Base-by-base conservation (phyloP, 2,329 filamentous ascomycete genomes). In the Fusarium coffeatum region DNA sequence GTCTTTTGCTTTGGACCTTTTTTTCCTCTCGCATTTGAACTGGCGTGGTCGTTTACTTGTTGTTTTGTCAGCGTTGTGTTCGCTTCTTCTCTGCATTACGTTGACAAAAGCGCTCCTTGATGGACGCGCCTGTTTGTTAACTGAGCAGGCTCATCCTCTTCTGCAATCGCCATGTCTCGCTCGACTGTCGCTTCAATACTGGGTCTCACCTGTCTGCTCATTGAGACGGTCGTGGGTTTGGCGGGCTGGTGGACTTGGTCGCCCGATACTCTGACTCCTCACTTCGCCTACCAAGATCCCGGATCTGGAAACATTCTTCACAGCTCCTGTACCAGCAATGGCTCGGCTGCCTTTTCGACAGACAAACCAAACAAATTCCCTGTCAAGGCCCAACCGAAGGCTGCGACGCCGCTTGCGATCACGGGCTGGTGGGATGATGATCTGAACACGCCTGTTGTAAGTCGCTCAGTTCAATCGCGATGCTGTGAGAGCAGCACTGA, bases 221-320 rank as follows among this genome's bases (percentile, higher is more conserved):
- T 50, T 25, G 49, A 57, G 23, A 60, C 69, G 1, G 57, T 51
- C 1, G n/a, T 43, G 9, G 69, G 60, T 48, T 56, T 72, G 55
- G 50, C 68, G 11, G 69, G 65, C 57, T 71, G 69, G 69, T 72
- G 61, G 61, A 71, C 69, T 9, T 66, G 65, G 69, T 61, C 68
- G 23, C 48, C 61, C 0, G 32, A 64, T 12, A 22, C 37, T 22
- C 22, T 72, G 22, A 71, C 69, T 7, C 69, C 69, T 51, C 69
- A 71, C 43, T 72, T 71, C 46, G 69, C 69, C 16, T 71, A 63
- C 40, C 69, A 71, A 57, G 69, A 72, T 25, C 60, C 69, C 1
- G 65, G 69, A 15, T 72, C 69, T 28, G 69, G 69, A 2, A 27
- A 69, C n/a, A 49, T 71, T 18, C 13, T 72, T 16, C 69, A 72